phyloP scores from a whole-genome alignment of 345 rosid species.

The Toxicodendron radicans region DNA sequence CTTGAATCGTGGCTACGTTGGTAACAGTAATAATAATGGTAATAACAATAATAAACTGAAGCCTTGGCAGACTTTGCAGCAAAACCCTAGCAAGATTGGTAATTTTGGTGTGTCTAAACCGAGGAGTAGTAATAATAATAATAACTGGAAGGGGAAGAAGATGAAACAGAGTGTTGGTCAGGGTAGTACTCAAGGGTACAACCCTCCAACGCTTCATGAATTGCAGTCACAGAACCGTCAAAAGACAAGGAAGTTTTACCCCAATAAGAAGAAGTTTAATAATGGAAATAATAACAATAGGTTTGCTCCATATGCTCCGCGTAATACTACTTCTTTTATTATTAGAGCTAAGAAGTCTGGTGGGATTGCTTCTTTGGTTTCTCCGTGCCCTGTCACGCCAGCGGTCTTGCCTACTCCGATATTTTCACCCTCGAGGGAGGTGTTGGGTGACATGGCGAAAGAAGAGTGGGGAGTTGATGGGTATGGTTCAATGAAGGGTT shows the following conservation, averaged over 20 bases:
- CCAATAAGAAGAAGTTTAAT: constrained; percentile 52
- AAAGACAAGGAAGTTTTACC: constrained; percentile 72
- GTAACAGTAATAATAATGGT: constrained; percentile 30
- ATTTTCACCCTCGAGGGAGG: constrained; percentile 84
- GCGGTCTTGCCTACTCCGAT: constrained; percentile 84
- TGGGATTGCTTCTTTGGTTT: constrained; percentile 90
- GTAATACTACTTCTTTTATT: constrained; percentile 84
- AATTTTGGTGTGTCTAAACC: constrained; percentile 34
- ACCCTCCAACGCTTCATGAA: constrained; percentile 83
- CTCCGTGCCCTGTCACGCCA: constrained; percentile 92
- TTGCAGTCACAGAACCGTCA: constrained; percentile 74
- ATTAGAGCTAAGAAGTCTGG: constrained; percentile 90
- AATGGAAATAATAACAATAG: constrained; percentile 30
- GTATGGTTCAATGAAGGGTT: constrained; percentile 98
- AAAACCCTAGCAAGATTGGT: constrained; percentile 24
- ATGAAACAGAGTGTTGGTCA: constrained; percentile 19
- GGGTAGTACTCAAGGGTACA: constrained; percentile 43
- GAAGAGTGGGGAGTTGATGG: constrained; percentile 99
- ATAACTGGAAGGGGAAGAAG: constrained; percentile 86
- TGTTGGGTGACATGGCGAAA: constrained; percentile 90
- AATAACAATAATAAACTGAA: constrained; percentile 35
- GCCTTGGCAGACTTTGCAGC: background rate
- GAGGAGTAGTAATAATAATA: constrained; percentile 27
- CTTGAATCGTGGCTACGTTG: constrained; percentile 45
- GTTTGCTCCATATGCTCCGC: constrained; percentile 90